Base-by-base conservation (phyloP, 768 basidiomycete genomes). In the Psilocybe sp. region DNA sequence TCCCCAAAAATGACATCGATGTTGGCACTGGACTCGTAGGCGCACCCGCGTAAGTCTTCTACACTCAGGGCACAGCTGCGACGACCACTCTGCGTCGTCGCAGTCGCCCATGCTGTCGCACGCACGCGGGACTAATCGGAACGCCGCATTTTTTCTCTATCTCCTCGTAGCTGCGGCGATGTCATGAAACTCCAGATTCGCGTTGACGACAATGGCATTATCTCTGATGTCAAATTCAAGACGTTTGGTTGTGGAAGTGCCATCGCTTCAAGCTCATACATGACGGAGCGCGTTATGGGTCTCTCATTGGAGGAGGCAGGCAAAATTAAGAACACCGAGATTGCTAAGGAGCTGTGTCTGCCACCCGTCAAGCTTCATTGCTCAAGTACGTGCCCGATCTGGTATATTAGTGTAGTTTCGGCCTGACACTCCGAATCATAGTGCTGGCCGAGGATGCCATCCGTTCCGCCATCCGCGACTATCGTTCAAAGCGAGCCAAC, bases 121-220 rank as follows among this genome's bases (percentile, higher is more conserved):
- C 13, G 13, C 47, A 33, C 59, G 57, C 62, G 65, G 64, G 61
- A 59, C 64, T 69, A 63, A 69, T 56, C 59, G 60, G 54, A 49
- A 44, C 35, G 31, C 34, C 28, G 32, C 32, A 11, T 40, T 40
- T 46, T 53, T 42, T 53, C 49, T 35, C 23, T 35, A 18, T 44
- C 46, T 48, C 44, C 52, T 49, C 63, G 23, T 28, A 95, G 93
- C 4, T 96, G 94, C 64, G 94, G 94, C 60, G 94, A 97, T 74
- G 96, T 98, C 40, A 99, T 99, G 96, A 98, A 98, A 70, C 85
- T 99, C 10, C 96, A 98, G 71, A 99, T 99, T 64, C 87, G 92
- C 59, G 97, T 99, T 50, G 86, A 96, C 68, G 94, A 96, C 52
- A 77, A 89, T 33, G 93, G 94, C 33, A 81, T 98, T 69, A 99